These are phyloP conservation scores for Buxus sempervirens DNA, from an alignment of 164 flowering plant genomes.

Conservation along the genomic window DNA sequence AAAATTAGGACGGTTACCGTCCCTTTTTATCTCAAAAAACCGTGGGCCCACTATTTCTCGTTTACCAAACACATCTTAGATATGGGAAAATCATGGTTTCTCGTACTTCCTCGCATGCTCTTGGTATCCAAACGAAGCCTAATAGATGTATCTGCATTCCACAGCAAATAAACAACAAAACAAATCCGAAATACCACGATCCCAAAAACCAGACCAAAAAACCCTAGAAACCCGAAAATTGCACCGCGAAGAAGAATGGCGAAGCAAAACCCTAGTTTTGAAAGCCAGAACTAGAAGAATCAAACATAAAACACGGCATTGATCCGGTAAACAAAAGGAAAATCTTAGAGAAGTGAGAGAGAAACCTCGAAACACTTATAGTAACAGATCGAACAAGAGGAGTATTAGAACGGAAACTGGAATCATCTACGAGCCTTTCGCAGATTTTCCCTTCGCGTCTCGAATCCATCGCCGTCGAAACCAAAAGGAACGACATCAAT, in stretches of 20 bases:
- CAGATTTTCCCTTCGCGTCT: not conserved
- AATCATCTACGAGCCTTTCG: not conserved
- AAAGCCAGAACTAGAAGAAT: not conserved
- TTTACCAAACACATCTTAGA: too few species aligned
- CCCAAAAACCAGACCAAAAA: not conserved
- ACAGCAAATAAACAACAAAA: not conserved
- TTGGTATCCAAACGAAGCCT: too few species aligned
- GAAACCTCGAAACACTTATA: not conserved
- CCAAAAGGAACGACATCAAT: not conserved
- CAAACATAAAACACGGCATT: not conserved
- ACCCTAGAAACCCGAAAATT: not conserved
- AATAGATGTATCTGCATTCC: not conserved
- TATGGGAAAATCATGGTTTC: too few species aligned
- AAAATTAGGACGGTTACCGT: too few species aligned
- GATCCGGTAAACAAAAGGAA: not conserved
- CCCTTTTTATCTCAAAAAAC: too few species aligned
- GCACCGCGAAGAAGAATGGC: not conserved
- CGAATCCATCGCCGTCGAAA: constrained; percentile 4
- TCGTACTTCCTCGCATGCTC: too few species aligned
- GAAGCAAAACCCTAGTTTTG: not conserved
- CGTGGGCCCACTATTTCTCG: too few species aligned
- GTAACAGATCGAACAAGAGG: not conserved
- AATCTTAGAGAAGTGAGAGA: not conserved
- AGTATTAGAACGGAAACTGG: not conserved
- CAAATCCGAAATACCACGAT: not conserved